phyloP scores from a whole-genome alignment of 768 basidiomycete species.

The Rhizopogon sp. region DNA sequence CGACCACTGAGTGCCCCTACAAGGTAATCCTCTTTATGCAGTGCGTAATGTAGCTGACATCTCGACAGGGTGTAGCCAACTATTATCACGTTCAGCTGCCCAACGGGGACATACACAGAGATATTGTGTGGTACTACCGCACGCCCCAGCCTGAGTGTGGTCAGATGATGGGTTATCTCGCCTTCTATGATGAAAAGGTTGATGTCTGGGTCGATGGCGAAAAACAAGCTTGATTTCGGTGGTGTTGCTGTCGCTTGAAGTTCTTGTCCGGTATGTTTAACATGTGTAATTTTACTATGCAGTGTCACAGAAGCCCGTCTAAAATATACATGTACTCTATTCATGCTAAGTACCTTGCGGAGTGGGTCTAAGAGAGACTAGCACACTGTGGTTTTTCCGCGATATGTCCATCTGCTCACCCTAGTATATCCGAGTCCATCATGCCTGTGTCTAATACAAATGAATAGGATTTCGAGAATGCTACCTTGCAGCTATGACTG shows the following conservation, averaged over 20 bases:
- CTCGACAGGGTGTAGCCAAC: slow-evolving; percentile 48
- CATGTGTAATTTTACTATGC: too few species aligned
- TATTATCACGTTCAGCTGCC: slow-evolving; percentile 50
- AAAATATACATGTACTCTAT: too few species aligned
- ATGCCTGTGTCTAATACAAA: too few species aligned
- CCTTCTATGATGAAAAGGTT: slow-evolving; percentile 66
- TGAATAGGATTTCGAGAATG: too few species aligned
- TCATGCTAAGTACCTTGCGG: too few species aligned
- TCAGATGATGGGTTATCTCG: slow-evolving; percentile 44
- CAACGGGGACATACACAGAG: slow-evolving; percentile 36
- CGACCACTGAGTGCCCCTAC: slow-evolving; percentile 53
- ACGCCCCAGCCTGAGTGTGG: slow-evolving; percentile 46
- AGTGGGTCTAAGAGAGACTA: too few species aligned
- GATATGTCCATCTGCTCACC: too few species aligned
- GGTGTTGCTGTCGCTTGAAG: background rate
- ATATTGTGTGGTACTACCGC: slow-evolving; percentile 64
- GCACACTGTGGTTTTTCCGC: too few species aligned
- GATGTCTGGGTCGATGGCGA: slow-evolving; percentile 60
- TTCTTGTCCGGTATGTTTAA: background rate
- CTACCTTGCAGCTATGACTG: too few species aligned
- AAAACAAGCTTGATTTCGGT: slow-evolving; percentile 29
- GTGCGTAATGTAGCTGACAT: background rate
- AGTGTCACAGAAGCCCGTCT: too few species aligned
- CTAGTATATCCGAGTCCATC: too few species aligned
- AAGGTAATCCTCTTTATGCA: slow-evolving; percentile 39